These are phyloP conservation scores for Hibiscus syriacus DNA, from an alignment of 345 rosid genomes.

Conservation along the genomic window DNA sequence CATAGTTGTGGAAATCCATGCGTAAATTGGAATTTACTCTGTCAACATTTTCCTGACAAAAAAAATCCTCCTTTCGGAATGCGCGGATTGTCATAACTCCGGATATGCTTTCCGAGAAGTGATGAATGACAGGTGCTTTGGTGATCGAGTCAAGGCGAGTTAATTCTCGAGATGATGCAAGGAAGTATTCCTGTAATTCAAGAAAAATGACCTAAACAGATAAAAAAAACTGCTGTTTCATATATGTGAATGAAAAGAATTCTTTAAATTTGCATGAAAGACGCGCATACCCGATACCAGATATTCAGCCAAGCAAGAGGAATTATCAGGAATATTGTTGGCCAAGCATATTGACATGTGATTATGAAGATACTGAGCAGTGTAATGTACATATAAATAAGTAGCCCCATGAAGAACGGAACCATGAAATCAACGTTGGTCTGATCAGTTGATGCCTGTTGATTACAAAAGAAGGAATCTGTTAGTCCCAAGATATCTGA, in stretches of 20 bases:
- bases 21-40: slow-evolving; percentile 63
- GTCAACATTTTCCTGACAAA: slow-evolving; percentile 58
- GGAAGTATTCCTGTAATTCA: slow-evolving; percentile 56
- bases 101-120: slow-evolving; percentile 87
- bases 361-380: slow-evolving; percentile 69
- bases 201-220: background rate
- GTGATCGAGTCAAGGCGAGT: slow-evolving; percentile 95
- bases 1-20: slow-evolving; percentile 86
- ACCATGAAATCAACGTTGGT: slow-evolving; percentile 66
- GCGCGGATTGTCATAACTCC: slow-evolving; percentile 84
- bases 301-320: slow-evolving; percentile 86
- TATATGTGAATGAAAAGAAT: background rate
- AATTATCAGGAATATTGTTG: slow-evolving; percentile 64
- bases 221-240: background rate
- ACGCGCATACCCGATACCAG: slow-evolving; percentile 73
- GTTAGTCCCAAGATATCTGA: slow-evolving; percentile 7
- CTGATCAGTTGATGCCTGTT: slow-evolving; percentile 88
- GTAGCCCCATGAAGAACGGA: slow-evolving; percentile 50
- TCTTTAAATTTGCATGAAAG: background rate
- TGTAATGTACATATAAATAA: slow-evolving; percentile 55
- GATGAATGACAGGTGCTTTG: slow-evolving; percentile 89
- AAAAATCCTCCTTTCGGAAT: slow-evolving; percentile 48
- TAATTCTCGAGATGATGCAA: slow-evolving; percentile 73
- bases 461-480: background rate
- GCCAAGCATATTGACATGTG: slow-evolving; percentile 95